Conservation (phyloP, 371 early-diverging fungal species). For the Synchytrium microbalum region DNA sequence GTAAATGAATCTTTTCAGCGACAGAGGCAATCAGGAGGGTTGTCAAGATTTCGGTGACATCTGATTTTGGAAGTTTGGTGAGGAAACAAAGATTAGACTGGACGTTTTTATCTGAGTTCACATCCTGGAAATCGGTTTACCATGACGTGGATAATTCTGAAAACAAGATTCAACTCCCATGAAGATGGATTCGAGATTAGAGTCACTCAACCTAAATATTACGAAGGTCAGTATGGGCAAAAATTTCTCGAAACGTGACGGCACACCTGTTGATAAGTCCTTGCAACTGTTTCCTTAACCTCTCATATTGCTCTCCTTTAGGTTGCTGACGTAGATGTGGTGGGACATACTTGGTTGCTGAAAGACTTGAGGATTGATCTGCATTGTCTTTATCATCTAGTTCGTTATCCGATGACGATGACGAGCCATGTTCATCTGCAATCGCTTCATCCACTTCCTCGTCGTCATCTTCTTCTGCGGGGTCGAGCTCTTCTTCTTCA, state of each 20-base stretch:
- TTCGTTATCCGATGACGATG: slow-evolving; percentile 4
- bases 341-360: slow-evolving; percentile 68
- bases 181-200: slow-evolving; percentile 80
- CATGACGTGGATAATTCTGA: slow-evolving; percentile 70
- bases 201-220: slow-evolving; percentile 77
- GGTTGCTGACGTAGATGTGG: slow-evolving; percentile 69
- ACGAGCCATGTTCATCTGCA: slow-evolving; percentile 5
- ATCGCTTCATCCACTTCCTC: slow-evolving; percentile 9
- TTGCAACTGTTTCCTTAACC: slow-evolving; percentile 69
- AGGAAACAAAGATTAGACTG: neutral
- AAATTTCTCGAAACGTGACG: neutral
- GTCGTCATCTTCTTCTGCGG: slow-evolving; percentile 8
- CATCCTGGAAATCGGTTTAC: slow-evolving; percentile 7
- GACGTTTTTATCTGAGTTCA: slow-evolving; percentile 2
- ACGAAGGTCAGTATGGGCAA: neutral
- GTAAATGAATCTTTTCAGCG: slow-evolving; percentile 67
- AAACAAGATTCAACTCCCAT: slow-evolving; percentile 71
- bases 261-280: slow-evolving; percentile 73
- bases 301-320: slow-evolving; percentile 33
- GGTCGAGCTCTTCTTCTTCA: slow-evolving; percentile 8
- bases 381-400: neutral
- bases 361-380: neutral
- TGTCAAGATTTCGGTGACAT: slow-evolving; percentile 78
- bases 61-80: slow-evolving; percentile 17
- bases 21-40: slow-evolving; percentile 67